Evolutionary conservation across 768 basidiomycete species (phyloP).

Genomic region (Coprinopsis cinerea): DNA sequence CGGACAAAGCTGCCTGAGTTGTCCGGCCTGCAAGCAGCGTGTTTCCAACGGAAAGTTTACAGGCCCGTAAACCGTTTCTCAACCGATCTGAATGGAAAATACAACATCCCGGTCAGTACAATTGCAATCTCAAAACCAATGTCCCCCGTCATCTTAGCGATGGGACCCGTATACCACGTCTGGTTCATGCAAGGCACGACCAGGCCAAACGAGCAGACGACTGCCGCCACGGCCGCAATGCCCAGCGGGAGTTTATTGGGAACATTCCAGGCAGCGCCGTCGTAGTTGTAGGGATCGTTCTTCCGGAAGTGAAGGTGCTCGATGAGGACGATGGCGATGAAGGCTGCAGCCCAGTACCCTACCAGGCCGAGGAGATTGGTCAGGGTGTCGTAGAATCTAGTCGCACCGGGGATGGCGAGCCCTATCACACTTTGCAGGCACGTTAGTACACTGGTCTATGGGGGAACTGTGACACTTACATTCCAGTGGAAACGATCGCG

Average conservation of each 20-base stretch:
- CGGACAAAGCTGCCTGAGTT: too few species aligned
- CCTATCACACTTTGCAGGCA: constrained; percentile 51
- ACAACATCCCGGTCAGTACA: constrained; percentile 44
- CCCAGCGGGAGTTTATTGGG: constrained; percentile 57
- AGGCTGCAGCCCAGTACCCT: constrained; percentile 62
- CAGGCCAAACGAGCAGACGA: constrained; percentile 47
- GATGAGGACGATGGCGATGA: constrained; percentile 52
- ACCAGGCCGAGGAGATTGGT: constrained; percentile 71
- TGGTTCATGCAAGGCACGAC: constrained; percentile 68
- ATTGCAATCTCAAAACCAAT: constrained; percentile 78
- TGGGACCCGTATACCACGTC: constrained; percentile 72
- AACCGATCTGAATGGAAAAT: constrained; percentile 48
- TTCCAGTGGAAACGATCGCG: constrained; percentile 62
- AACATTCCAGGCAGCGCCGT: constrained; percentile 51
- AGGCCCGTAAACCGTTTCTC: too few species aligned
- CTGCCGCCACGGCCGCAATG: constrained; percentile 56
- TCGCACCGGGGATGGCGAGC: constrained; percentile 67
- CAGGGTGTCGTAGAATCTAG: constrained; percentile 64
- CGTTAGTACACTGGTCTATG: neutral
- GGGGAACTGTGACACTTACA: constrained; percentile 41
- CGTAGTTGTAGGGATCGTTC: constrained; percentile 46
- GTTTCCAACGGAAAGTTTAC: too few species aligned
- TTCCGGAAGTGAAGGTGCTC: constrained; percentile 68
- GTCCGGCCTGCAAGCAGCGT: too few species aligned
- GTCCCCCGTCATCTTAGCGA: constrained; percentile 66